Base-by-base conservation (phyloP, 2,329 filamentous ascomycete species). In the Myriosclerotinia duriaeana region DNA sequence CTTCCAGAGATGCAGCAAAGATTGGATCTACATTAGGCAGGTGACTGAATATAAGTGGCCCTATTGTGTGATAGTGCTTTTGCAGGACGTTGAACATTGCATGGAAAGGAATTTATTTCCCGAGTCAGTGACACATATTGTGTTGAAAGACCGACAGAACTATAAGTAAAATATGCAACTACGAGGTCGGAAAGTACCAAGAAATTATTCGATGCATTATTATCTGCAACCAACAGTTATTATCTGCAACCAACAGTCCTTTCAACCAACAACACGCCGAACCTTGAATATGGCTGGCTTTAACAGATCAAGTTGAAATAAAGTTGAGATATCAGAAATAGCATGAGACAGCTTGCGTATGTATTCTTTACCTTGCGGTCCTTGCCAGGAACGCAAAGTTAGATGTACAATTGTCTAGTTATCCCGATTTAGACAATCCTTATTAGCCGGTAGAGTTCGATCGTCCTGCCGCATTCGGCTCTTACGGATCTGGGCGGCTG, bases 21-120 rank as follows among this genome's bases (percentile, higher is more conserved):
- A 60, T 38, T 60, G 56, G 42, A 60, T 38, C 44, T 38, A 38
- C 30, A 60, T 26, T 26, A 30, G 56, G 42, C 56, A 60, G 56
- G 42, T 61, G 58, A 40, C 44, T 50, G 46, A 30, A 20, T 7
- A 52, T 38, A 15, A 26, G 34, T 26, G 44, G 58, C 34, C 50
- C 46, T 38, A 52, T 61, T 61, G 44, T 61, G 58, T 61, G 58
- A 50, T 61, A 38, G 58, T 61, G 44, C 34, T 44, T 61, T 61
- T 22, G 58, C 15, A 36, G 34, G 58, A 61, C 58, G 58, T 38
- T 61, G 58, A 36, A 50, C 34, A 61, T 50, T 50, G 58, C 58
- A 61, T 61, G 58, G 44, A 50, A 50, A 61, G 58, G 30, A 61
- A 40, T 50, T 26, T 50, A 61, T 61, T 40, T 14, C 44, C 58